phyloP scores from a whole-genome alignment of 2,329 filamentous ascomycete species.

The Geoglossum cookeanum region DNA sequence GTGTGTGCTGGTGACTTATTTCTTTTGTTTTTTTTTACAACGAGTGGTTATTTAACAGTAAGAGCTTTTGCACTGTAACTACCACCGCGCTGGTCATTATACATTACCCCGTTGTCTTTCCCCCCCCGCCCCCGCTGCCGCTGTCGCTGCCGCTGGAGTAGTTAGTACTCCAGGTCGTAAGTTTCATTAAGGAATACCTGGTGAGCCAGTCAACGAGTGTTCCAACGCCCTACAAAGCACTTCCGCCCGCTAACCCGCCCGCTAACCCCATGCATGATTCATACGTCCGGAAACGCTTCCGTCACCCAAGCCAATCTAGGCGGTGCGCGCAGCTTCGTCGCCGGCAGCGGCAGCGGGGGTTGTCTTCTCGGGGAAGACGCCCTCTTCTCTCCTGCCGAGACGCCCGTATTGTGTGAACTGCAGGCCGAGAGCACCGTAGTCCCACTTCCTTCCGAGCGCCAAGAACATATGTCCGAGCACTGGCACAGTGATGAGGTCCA shows the following conservation, averaged over 20 bases:
- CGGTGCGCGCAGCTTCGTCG: not conserved
- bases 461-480: conserved; percentile 26
- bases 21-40: not conserved
- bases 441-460: conserved; percentile 29
- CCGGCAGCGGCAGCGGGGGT: not conserved
- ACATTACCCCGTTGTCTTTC: not conserved
- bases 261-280: not conserved
- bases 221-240: not conserved
- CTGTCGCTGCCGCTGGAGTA: too few relatives aligned
- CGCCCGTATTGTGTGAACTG: conserved; percentile 28
- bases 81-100: not conserved
- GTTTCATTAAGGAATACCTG: not conserved
- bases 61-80: not conserved
- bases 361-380: not conserved
- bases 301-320: not conserved
- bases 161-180: not conserved
- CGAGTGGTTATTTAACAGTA: not conserved
- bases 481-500: conserved; percentile 31
- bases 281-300: not conserved
- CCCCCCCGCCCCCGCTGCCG: too few relatives aligned
- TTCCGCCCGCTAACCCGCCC: not conserved
- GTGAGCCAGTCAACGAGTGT: not conserved
- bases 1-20: too few relatives aligned
- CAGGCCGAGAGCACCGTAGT: conserved; percentile 31
- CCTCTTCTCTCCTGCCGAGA: not conserved